phyloP scores from a whole-genome alignment of 208 protist species.

The Leishmania guyanensis region DNA sequence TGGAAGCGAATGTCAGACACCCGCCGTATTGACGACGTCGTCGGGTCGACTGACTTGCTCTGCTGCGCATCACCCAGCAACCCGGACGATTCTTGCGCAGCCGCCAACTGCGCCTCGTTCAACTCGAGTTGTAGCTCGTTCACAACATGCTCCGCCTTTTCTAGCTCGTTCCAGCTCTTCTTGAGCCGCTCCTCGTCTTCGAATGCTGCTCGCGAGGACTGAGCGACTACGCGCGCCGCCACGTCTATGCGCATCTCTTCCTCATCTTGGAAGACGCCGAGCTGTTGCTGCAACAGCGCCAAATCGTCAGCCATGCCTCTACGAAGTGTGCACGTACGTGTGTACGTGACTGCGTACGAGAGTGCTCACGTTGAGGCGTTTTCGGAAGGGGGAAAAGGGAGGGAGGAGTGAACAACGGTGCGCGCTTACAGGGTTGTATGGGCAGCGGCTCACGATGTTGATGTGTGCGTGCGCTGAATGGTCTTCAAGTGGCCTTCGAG shows the following conservation, averaged over 20 bases:
- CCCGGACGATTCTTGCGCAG: conserved; percentile 9
- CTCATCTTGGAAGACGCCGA: conserved; percentile 59
- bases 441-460: not conserved
- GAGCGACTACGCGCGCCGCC: conserved; percentile 47
- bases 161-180: conserved; percentile 42
- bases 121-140: conserved; percentile 30
- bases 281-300: conserved; percentile 23
- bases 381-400: not conserved
- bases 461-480: not conserved
- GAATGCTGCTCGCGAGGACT: conserved; percentile 31
- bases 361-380: not conserved
- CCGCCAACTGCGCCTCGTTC: conserved; percentile 14
- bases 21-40: not conserved
- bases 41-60: not conserved
- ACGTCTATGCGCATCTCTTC: conserved; percentile 55
- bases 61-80: not conserved
- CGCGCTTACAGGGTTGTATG: not conserved
- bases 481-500: not conserved
- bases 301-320: conserved; percentile 53
- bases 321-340: not conserved
- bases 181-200: conserved; percentile 50
- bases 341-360: conserved; percentile 1
- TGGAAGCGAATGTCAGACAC: conserved; percentile 36
- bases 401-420: conserved; percentile 1
- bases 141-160: conserved; percentile 35